Conservation (phyloP, 2,329 filamentous ascomycete genomes). For the Colletotrichum phormii region DNA sequence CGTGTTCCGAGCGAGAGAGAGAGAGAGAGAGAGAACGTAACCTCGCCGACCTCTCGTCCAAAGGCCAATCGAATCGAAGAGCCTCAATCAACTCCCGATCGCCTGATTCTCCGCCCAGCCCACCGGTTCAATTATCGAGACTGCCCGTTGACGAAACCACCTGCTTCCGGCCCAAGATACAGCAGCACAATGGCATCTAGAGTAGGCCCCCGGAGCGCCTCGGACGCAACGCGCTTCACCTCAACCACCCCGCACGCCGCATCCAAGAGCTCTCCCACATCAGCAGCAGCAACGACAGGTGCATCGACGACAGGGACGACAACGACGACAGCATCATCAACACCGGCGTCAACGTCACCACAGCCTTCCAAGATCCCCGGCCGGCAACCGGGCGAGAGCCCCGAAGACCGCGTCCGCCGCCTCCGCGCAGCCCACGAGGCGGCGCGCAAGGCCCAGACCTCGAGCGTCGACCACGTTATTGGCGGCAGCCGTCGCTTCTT, state of each 20-base stretch:
- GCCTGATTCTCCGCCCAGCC: neutral
- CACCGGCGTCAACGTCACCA: slow-evolving; percentile 36
- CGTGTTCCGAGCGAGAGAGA: slow-evolving; percentile 2
- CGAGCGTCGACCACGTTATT: slow-evolving; percentile 62
- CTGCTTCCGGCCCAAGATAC: too few species aligned
- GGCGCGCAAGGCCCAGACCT: slow-evolving; percentile 70
- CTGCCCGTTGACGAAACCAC: too few species aligned
- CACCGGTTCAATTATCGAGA: neutral
- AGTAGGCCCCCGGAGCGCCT: slow-evolving; percentile 74
- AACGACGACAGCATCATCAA: slow-evolving; percentile 34
- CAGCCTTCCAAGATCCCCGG: slow-evolving; percentile 26
- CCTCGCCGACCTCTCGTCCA: neutral
- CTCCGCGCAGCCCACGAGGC: slow-evolving; percentile 75
- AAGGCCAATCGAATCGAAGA: neutral
- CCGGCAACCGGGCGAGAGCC: slow-evolving; percentile 65
- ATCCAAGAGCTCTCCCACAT: slow-evolving; percentile 64
- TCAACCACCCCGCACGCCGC: slow-evolving; percentile 71
- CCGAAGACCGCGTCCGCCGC: slow-evolving; percentile 76
- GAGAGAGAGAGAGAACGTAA: neutral
- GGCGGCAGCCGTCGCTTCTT: slow-evolving; percentile 61
- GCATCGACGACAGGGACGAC: slow-evolving; percentile 37
- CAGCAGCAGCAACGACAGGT: slow-evolving; percentile 39
- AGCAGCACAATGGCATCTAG: slow-evolving; percentile 51
- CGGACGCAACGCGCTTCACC: slow-evolving; percentile 80
- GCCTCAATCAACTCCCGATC: neutral